Percentiles rank a stretch among this genome's conserved stretches.
phyloP scores from a whole-genome alignment of 2,329 filamentous ascomycete species.

The Fusarium sp. region DNA sequence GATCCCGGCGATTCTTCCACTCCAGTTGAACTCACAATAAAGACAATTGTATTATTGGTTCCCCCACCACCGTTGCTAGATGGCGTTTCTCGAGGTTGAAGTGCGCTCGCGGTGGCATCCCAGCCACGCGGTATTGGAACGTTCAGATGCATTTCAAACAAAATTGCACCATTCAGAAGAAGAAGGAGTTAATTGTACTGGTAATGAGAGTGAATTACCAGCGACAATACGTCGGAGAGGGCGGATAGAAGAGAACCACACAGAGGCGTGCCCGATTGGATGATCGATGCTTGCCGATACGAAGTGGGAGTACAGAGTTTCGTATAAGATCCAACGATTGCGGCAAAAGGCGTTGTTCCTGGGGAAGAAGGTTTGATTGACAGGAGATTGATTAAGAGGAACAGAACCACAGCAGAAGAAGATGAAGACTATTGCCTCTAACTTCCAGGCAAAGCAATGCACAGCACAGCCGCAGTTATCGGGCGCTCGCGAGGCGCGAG shows the following conservation, averaged over 20 bases:
- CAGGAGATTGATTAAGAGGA: neutral
- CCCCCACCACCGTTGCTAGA: neutral
- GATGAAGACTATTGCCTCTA: slow-evolving; percentile 27
- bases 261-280: slow-evolving; percentile 10
- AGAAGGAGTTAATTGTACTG: slow-evolving; percentile 1
- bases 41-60: slow-evolving; percentile 26
- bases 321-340: slow-evolving; percentile 4
- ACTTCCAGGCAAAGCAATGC: slow-evolving; percentile 19
- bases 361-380: slow-evolving; percentile 2
- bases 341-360: neutral
- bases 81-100: slow-evolving; percentile 6
- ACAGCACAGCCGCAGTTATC: slow-evolving; percentile 33
- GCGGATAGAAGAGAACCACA: slow-evolving; percentile 7
- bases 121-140: slow-evolving; percentile 35
- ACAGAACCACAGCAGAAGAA: slow-evolving; percentile 7
- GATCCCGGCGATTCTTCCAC: neutral
- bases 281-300: slow-evolving; percentile 10
- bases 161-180: slow-evolving; percentile 27
- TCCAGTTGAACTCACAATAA: slow-evolving; percentile 35
- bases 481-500: slow-evolving; percentile 31
- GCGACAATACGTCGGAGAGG: slow-evolving; percentile 4
- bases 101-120: slow-evolving; percentile 17
- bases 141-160: slow-evolving; percentile 36
- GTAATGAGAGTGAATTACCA: neutral
- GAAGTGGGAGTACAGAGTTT: slow-evolving; percentile 14